Percentiles rank a stretch among this genome's conserved stretches.
phyloP scores from a whole-genome alignment of 2,329 filamentous ascomycete species.

The Trichoderma oligosporum region DNA sequence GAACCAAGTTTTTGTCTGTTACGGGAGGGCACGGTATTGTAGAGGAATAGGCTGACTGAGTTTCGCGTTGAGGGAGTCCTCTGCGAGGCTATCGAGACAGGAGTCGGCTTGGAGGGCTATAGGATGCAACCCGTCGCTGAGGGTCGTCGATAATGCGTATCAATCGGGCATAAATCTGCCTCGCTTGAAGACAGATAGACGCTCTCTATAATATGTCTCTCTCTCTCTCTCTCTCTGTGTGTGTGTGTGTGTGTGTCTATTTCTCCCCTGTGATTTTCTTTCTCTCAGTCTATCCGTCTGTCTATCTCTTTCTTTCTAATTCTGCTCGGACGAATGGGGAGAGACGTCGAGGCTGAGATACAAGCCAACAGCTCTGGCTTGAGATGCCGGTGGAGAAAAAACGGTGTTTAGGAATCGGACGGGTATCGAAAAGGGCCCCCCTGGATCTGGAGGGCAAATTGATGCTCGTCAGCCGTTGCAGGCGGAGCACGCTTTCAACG shows the following conservation, averaged over 20 bases:
- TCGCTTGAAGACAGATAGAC: background rate
- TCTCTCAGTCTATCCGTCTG: background rate
- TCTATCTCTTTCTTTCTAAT: background rate
- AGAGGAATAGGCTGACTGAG: background rate
- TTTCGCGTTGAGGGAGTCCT: conserved; percentile 1
- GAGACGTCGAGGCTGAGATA: background rate
- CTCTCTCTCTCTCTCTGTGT: background rate
- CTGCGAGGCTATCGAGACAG: conserved; percentile 3
- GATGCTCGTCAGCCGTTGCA: background rate
- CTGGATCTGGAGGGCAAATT: conserved; percentile 2
- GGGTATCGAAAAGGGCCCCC: conserved; percentile 6
- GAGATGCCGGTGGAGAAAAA: background rate
- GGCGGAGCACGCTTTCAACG: background rate
- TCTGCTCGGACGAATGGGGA: background rate
- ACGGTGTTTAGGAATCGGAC: conserved; percentile 4
- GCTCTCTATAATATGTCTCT: background rate
- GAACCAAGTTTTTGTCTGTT: background rate
- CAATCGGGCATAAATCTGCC: background rate
- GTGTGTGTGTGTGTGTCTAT: conserved; percentile 2
- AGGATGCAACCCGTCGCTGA: background rate
- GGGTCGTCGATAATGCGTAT: background rate
- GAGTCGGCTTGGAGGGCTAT: background rate
- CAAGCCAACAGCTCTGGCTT: background rate
- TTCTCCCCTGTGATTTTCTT: no score
- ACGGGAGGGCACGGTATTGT: background rate